Evolutionary conservation across 2,329 filamentous ascomycete species (phyloP).

Genomic region (Colletotrichum destructivum): DNA sequence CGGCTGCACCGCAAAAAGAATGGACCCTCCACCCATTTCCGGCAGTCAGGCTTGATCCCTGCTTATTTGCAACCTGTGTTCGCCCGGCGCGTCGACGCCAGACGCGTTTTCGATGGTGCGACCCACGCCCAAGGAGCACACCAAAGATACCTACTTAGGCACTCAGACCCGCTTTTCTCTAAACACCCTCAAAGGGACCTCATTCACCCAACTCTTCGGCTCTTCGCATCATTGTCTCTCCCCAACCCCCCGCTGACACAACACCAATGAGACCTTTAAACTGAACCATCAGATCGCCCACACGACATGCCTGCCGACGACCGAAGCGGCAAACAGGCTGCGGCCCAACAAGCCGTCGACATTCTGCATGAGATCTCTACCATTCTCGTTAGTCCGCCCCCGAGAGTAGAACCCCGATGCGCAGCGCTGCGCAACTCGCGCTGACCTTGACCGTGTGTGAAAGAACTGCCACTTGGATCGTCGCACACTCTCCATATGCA

Average conservation of each 20-base stretch:
- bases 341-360: constrained; percentile 86
- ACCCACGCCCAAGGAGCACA: constrained; percentile 16
- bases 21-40: constrained; percentile 27
- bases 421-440: background rate
- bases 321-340: constrained; percentile 77
- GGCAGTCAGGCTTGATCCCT: constrained; percentile 27
- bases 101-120: constrained; percentile 30
- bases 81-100: constrained; percentile 33
- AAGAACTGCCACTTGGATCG: constrained; percentile 96
- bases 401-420: background rate
- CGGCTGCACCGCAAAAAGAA: constrained; percentile 23
- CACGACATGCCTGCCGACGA: constrained; percentile 55
- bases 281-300: constrained; percentile 7
- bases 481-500: constrained; percentile 92
- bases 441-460: constrained; percentile 29
- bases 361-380: constrained; percentile 90
- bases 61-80: constrained; percentile 22
- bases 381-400: constrained; percentile 77
- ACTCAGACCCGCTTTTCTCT: constrained; percentile 13
- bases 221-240: constrained; percentile 13
- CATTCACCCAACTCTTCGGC: constrained; percentile 3
- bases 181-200: constrained; percentile 17
- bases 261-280: constrained; percentile 9
- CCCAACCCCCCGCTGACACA: background rate
- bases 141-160: too few relatives aligned